phyloP scores from a whole-genome alignment of 441 rosid species.

The Jatropha podagrica region DNA sequence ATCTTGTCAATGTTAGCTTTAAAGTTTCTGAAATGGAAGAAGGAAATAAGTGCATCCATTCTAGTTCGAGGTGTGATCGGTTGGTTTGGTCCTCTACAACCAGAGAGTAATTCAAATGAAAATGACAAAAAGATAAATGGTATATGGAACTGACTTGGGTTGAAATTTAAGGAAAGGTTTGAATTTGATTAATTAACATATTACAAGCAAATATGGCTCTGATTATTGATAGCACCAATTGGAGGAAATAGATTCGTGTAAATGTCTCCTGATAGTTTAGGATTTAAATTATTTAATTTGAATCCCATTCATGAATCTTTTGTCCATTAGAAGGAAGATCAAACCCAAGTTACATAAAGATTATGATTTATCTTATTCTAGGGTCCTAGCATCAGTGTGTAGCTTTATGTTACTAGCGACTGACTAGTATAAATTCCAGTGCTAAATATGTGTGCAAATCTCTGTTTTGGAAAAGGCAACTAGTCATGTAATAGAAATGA shows the following conservation, averaged over 20 bases:
- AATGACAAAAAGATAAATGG: not conserved
- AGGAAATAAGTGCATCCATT: not conserved
- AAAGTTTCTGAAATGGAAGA: not conserved
- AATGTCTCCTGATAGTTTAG: not conserved
- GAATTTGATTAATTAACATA: not conserved
- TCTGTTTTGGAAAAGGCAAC: not conserved
- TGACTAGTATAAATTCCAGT: not conserved
- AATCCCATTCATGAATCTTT: not conserved
- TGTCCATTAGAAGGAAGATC: not conserved
- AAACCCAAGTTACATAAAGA: not conserved
- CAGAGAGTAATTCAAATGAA: not conserved
- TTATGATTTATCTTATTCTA: not conserved
- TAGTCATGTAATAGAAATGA: not conserved
- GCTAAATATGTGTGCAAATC: not conserved
- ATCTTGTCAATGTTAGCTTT: conserved; percentile 10
- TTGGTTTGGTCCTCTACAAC: not conserved
- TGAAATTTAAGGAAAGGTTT: not conserved
- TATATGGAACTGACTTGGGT: not conserved
- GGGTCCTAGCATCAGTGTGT: not conserved
- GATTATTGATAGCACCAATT: not conserved
- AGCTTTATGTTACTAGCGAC: not conserved
- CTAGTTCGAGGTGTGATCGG: not conserved
- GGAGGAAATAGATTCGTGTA: not conserved
- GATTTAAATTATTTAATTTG: not conserved
- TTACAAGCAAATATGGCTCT: not conserved